Base-by-base conservation (phyloP, 2,329 filamentous ascomycete species). In the Microcera coccophila region DNA sequence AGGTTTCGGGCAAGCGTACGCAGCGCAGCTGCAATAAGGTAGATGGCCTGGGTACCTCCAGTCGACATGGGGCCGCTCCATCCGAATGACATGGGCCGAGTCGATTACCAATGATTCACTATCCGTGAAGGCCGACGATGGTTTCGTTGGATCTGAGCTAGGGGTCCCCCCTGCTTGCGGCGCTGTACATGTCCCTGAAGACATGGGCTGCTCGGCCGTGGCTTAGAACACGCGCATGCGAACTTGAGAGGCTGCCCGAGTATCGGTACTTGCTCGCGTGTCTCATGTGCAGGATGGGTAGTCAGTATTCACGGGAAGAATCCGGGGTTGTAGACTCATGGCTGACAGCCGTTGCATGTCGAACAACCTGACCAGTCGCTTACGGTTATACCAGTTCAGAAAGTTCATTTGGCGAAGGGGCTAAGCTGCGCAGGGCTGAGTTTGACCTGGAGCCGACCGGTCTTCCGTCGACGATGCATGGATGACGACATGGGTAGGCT, bases 11-110 rank as follows among this genome's bases (percentile, higher is more conserved):
- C n/a, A n/a, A n/a, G n/a, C n/a, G n/a, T n/a, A n/a, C n/a, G n/a
- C n/a, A n/a, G n/a, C n/a, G n/a, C n/a, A n/a, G n/a, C n/a, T n/a
- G n/a, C n/a, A n/a, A n/a, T n/a, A n/a, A n/a, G n/a, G n/a, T n/a
- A n/a, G n/a, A n/a, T n/a, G n/a, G n/a, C n/a, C n/a, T n/a, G n/a
- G n/a, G n/a, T n/a, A n/a, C n/a, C n/a, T n/a, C n/a, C n/a, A n/a
- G n/a, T n/a, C n/a, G n/a, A n/a, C n/a, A n/a, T n/a, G 22, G 31
- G 34, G 45, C 52, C 45, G 52, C 39, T 41, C 19, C 54, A 56
- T 56, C 54, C 52, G 54, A 44, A 44, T 41, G 24, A 46, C 17
- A 44, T 47, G 47, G 41, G 41, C 38, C 31, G 22, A 26, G 26
- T 39, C 32, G 41, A 38, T 41, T 44, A 38, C 38, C 29, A 26